Conservation (phyloP, 2,329 filamentous ascomycete species). For the Coniochaeta prunicola region DNA sequence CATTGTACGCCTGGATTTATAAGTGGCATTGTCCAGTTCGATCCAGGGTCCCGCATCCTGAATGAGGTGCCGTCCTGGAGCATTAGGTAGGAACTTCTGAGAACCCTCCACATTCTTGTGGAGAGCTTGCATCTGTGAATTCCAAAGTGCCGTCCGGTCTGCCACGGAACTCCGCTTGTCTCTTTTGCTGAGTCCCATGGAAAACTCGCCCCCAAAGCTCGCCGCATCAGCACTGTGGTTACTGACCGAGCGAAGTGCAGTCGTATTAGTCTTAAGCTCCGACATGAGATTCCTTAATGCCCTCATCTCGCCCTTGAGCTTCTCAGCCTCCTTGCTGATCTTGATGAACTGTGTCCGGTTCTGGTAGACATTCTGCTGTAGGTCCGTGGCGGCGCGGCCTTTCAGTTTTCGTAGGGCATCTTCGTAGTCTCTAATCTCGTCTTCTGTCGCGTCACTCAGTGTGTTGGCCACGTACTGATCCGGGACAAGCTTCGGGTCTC, state of each 20-base stretch:
- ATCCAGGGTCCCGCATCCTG: slow-evolving; percentile 92
- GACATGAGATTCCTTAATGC: slow-evolving; percentile 85
- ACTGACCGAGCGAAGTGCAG: slow-evolving; percentile 51
- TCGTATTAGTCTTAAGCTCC: slow-evolving; percentile 76
- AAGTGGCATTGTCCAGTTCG: slow-evolving; percentile 93
- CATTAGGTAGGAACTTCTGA: slow-evolving; percentile 90
- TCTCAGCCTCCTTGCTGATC: slow-evolving; percentile 98
- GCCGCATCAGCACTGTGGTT: slow-evolving; percentile 40
- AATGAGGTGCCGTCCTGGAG: slow-evolving; percentile 86
- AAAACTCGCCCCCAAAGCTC: slow-evolving; percentile 42
- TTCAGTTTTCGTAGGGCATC: slow-evolving; percentile 69
- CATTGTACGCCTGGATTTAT: slow-evolving; percentile 84
- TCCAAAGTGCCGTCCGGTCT: slow-evolving; percentile 60
- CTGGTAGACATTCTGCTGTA: slow-evolving; percentile 94
- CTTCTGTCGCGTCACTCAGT: slow-evolving; percentile 77
- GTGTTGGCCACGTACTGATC: slow-evolving; percentile 72
- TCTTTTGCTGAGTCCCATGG: slow-evolving; percentile 53
- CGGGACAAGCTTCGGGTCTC: slow-evolving; percentile 69
- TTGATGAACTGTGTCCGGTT: slow-evolving; percentile 98
- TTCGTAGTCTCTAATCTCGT: slow-evolving; percentile 80
- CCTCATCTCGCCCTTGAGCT: slow-evolving; percentile 93
- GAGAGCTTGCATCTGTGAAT: slow-evolving; percentile 68
- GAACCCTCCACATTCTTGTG: slow-evolving; percentile 98
- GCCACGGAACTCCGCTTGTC: slow-evolving; percentile 87
- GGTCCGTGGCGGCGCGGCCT: slow-evolving; percentile 68